Percentiles rank a stretch among this genome's conserved stretches.
phyloP scores from a whole-genome alignment of 2,329 filamentous ascomycete genomes.

The Penicillium digitatum region DNA sequence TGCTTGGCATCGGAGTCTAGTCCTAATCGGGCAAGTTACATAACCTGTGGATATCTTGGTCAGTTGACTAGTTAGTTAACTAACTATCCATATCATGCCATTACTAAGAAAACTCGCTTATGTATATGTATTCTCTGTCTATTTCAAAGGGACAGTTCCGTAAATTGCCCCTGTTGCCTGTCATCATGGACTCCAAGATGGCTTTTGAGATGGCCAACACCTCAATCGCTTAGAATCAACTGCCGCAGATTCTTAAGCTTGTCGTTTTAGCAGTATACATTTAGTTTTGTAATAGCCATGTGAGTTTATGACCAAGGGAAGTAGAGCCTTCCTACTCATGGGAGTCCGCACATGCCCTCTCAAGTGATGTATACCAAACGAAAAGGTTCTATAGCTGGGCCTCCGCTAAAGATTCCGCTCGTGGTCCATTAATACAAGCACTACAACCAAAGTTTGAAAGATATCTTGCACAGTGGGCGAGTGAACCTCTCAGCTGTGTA shows the following conservation, averaged over 20 bases:
- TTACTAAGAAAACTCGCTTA: not conserved
- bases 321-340: conserved; percentile 26
- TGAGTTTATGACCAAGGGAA: conserved; percentile 80
- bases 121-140: not conserved
- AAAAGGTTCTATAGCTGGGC: conserved; percentile 68
- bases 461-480: conserved; percentile 81
- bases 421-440: conserved; percentile 81
- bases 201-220: conserved; percentile 7
- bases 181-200: conserved; percentile 4
- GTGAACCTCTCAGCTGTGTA: conserved; percentile 84
- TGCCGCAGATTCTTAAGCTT: conserved; percentile 28
- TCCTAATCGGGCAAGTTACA: conserved; percentile 16
- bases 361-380: conserved; percentile 64
- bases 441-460: conserved; percentile 79
- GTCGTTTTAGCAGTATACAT: conserved; percentile 37
- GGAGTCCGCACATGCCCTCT: not conserved
- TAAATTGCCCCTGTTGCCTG: not conserved
- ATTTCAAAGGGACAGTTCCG: not conserved
- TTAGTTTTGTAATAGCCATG: conserved; percentile 60
- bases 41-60: not conserved
- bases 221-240: conserved; percentile 9
- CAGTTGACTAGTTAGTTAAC: no score
- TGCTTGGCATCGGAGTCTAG: conserved; percentile 23
- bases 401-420: conserved; percentile 67
- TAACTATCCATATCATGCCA: not conserved